Base-by-base conservation (phyloP, 2,329 filamentous ascomycete genomes). In the Colletotrichum graminicola region DNA sequence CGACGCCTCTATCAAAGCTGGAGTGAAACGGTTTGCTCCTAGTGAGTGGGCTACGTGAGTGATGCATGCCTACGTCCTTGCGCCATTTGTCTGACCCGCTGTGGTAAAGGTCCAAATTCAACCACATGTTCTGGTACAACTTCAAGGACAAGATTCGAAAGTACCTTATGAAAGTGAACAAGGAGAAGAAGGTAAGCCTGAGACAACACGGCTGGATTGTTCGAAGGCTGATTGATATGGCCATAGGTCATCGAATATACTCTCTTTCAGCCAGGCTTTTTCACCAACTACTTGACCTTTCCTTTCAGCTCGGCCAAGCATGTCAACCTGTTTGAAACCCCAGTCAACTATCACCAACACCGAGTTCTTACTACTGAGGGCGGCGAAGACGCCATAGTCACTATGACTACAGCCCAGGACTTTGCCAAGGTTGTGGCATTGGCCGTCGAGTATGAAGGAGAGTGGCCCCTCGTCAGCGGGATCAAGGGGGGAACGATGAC, bases 11-110 rank as follows among this genome's bases (percentile, higher is more conserved):
- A 82, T 90, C 49, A 80, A 81, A 3, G 89, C 89, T 1, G 88
- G 89, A 1, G 89, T 92, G 7, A 86, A 86, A 74, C 84, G 89
- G 8, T 91, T 90, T 76, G 84, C 91, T 1, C 89, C 90, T 1
- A 88, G 87, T 45, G 91, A 93, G 74, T 92, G 86, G 73, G 80
- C 76, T 29, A 79, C 78, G 84, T 86, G 70, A 77, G 76, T 51
- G 3, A 29, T 10, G 14, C 43, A 1, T 2, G 18, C 21, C 12
- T 4, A 5, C 3, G 29, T 39, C 14, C 21, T 14, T 16, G 14
- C 11, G 6, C 21, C 26, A 26, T 7, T 11, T 26, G 2, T 49
- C 36, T 34, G 7, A 26, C 2, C 29, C 21, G 16, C 6, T 16
- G 6, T n/a, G 2, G 3, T 66, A 1, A 12, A 72, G 66, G n/a